Conservation (phyloP, 345 rosid genomes). For the Draba incana region DNA sequence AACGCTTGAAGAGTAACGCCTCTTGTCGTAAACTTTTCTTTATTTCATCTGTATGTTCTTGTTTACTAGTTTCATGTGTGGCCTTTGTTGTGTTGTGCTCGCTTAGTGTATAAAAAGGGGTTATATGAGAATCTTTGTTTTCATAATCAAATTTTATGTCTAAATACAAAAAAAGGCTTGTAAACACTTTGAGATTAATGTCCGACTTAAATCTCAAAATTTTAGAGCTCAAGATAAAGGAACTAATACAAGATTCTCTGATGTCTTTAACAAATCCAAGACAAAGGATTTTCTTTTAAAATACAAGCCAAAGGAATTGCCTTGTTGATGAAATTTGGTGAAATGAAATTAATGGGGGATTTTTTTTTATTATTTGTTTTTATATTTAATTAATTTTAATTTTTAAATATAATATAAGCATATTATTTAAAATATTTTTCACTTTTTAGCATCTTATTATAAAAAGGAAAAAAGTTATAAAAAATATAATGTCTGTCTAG, state of each 20-base stretch:
- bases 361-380: background rate
- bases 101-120: conserved; percentile 2
- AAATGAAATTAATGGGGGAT: background rate
- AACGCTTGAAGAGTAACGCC: conserved; percentile 32
- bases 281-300: background rate
- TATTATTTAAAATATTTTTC: background rate
- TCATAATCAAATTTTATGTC: no score
- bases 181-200: conserved; percentile 1
- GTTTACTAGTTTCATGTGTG: conserved; percentile 30
- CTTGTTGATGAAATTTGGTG: background rate
- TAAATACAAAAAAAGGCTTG: background rate
- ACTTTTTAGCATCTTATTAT: no score
- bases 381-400: background rate
- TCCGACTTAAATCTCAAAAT: background rate
- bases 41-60: conserved; percentile 14
- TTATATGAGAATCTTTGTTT: background rate
- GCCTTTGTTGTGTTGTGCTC: conserved; percentile 13
- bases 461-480: background rate
- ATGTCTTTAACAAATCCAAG: background rate
- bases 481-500: background rate
- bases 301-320: background rate
- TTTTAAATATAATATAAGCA: background rate
- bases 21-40: background rate
- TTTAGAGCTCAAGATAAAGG: conserved; percentile 2
- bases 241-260: background rate